Conservation (phyloP, 345 rosid species). For the Eucalyptus pauciflora region DNA sequence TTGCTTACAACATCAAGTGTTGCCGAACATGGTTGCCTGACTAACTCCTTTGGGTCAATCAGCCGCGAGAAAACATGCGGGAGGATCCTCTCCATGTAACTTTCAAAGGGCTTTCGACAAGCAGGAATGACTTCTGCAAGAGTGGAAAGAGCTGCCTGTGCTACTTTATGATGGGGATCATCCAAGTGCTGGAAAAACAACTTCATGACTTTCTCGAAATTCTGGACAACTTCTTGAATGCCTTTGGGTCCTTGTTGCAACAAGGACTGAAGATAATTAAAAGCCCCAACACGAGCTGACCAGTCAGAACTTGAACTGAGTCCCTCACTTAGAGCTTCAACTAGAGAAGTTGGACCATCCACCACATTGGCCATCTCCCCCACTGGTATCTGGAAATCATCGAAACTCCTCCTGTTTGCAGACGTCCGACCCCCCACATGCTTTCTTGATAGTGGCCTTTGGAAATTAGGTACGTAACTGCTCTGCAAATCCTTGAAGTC, state of each 20-base stretch:
- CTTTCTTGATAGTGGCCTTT: conserved; percentile 89
- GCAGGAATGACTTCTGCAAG: conserved; percentile 90
- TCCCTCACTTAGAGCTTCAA: conserved; percentile 87
- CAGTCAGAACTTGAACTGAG: conserved; percentile 89
- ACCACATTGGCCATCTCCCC: conserved; percentile 69
- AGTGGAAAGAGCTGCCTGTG: conserved; percentile 96
- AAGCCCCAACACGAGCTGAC: conserved; percentile 95
- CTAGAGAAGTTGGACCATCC: conserved; percentile 82
- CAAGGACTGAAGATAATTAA: conserved; percentile 74
- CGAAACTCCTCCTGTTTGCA: conserved; percentile 90
- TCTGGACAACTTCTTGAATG: conserved; percentile 86
- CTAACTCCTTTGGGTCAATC: conserved; percentile 96
- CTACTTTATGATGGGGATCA: conserved; percentile 99
- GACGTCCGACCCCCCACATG: conserved; percentile 70
- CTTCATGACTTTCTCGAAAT: conserved; percentile 97
- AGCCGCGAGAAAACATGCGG: conserved; percentile 96
- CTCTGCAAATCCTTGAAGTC: conserved; percentile 58
- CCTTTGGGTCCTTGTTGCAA: conserved; percentile 94
- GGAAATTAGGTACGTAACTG: conserved; percentile 85
- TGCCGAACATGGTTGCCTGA: conserved; percentile 86
- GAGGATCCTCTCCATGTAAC: conserved; percentile 93
- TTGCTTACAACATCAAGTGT: conserved; percentile 93
- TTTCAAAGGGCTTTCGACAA: conserved; percentile 96
- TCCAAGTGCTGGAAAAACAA: conserved; percentile 94
- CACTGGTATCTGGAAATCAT: conserved; percentile 72